phyloP scores from a whole-genome alignment of 164 flowering plant species.

The Santalum album region DNA sequence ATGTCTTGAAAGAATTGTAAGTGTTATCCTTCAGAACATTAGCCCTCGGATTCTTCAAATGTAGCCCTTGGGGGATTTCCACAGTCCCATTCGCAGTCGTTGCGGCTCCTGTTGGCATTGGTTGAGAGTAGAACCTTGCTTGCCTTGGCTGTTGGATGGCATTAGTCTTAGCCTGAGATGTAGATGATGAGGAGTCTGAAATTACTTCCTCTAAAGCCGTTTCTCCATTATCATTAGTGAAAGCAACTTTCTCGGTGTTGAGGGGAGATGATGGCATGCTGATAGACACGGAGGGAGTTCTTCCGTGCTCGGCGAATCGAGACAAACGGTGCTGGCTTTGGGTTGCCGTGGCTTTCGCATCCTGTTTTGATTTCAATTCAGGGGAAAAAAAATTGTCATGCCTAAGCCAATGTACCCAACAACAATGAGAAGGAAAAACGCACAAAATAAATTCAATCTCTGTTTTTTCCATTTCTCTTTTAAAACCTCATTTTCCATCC shows the following conservation, averaged over 20 bases:
- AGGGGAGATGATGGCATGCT: constrained; percentile 67
- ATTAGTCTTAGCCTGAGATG: neutral
- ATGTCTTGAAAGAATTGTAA: constrained; percentile 72
- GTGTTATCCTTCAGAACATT: constrained; percentile 35
- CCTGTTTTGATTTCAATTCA: constrained; percentile 11
- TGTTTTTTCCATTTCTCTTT: too few relatives aligned
- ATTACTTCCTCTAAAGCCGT: constrained; percentile 5
- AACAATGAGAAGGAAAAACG: too few relatives aligned
- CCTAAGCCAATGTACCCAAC: neutral
- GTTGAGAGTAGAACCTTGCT: constrained; percentile 51
- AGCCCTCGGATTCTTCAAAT: constrained; percentile 18
- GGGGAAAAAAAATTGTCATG: neutral
- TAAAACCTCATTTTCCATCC: too few relatives aligned
- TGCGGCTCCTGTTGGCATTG: constrained; percentile 31
- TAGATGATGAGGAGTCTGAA: constrained; percentile 3
- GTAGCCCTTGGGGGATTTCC: neutral
- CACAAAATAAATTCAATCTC: too few relatives aligned
- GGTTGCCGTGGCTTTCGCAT: constrained; percentile 9
- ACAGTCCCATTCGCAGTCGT: constrained; percentile 8
- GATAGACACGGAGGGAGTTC: constrained; percentile 34
- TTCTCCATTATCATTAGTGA: constrained; percentile 14
- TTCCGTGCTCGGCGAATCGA: constrained; percentile 5
- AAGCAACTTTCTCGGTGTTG: constrained; percentile 22
- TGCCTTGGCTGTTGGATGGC: constrained; percentile 8
- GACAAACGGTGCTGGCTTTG: constrained; percentile 1